Conservation (phyloP, 371 early-diverging fungal genomes). For the Apophysomyces variabilis region DNA sequence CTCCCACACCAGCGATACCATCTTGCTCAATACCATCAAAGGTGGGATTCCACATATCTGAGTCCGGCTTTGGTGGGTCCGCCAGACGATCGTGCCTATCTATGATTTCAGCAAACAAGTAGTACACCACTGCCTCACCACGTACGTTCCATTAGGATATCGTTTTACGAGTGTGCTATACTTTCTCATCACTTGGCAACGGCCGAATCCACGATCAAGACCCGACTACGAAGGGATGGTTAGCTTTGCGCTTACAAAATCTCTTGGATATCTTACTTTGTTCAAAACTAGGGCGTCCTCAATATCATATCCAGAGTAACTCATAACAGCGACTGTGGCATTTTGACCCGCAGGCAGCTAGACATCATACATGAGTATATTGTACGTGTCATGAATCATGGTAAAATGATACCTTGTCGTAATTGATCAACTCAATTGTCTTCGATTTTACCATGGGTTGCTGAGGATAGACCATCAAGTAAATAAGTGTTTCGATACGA, state of each 20-base stretch:
- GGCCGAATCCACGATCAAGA: conserved; percentile 98
- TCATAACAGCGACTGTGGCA: conserved; percentile 99
- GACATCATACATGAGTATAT: not conserved
- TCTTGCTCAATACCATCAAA: conserved; percentile 81
- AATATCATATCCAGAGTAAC: conserved; percentile 99
- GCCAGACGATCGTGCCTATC: conserved; percentile 84
- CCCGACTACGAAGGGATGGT: conserved; percentile 62
- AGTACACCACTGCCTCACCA: not conserved
- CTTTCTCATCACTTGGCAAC: conserved; percentile 96
- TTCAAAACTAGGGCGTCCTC: conserved; percentile 99
- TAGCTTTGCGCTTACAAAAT: not conserved
- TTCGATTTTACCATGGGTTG: conserved; percentile 99
- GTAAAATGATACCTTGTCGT: conserved; percentile 74
- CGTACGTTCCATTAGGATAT: conserved; percentile 84
- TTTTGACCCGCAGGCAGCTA: conserved; percentile 98
- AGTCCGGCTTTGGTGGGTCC: conserved; percentile 68
- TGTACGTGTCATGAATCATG: too few species aligned
- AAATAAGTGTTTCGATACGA: conserved; percentile 96
- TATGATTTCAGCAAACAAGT: not conserved
- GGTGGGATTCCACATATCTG: conserved; percentile 50
- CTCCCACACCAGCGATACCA: conserved; percentile 92
- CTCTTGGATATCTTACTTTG: conserved; percentile 56
- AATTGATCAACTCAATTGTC: conserved; percentile 97
- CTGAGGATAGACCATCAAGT: conserved; percentile 97
- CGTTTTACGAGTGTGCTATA: conserved; percentile 77